These are phyloP conservation scores for Cyberlindnera japonica DNA, from an alignment of 805 yeast species.

Conservation along the genomic window DNA sequence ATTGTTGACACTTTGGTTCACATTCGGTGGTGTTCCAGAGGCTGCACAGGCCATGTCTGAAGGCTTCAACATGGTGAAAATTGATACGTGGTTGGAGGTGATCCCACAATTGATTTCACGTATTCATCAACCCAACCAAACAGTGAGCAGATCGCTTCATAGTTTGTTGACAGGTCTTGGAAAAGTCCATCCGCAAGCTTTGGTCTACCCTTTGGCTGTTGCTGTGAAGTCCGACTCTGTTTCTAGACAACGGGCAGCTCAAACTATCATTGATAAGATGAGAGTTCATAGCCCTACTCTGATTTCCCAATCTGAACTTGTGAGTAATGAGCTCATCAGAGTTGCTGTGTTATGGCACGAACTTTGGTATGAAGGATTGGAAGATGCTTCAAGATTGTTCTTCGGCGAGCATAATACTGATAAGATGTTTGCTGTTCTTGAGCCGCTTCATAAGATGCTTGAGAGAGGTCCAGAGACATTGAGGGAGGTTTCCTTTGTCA, in stretches of 20 bases:
- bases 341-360: conserved; percentile 98
- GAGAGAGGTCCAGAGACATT: conserved; percentile 88
- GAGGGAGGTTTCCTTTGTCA: conserved; percentile 87
- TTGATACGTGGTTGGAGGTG: conserved; percentile 94
- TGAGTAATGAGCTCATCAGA: conserved; percentile 88
- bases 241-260: conserved; percentile 87
- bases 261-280: conserved; percentile 88
- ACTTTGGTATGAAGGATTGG: conserved; percentile 96
- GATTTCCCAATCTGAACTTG: conserved; percentile 90
- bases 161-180: conserved; percentile 85
- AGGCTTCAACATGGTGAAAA: conserved; percentile 83
- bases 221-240: conserved; percentile 92
- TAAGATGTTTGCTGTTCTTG: conserved; percentile 87
- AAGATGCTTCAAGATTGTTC: conserved; percentile 90
- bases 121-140: conserved; percentile 89
- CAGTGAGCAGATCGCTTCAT: conserved; percentile 75
- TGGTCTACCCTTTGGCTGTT: conserved; percentile 92
- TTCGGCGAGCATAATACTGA: conserved; percentile 94
- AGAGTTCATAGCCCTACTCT: conserved; percentile 77
- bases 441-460: conserved; percentile 82
- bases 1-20: conserved; percentile 89
- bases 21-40: conserved; percentile 89
- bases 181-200: conserved; percentile 94
- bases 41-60: conserved; percentile 88
- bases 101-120: conserved; percentile 94